Evolutionary conservation across 257 asterid genomes (phyloP), one percentile per base, ranked within the genome.

Genomic region (Catharanthus roseus): DNA sequence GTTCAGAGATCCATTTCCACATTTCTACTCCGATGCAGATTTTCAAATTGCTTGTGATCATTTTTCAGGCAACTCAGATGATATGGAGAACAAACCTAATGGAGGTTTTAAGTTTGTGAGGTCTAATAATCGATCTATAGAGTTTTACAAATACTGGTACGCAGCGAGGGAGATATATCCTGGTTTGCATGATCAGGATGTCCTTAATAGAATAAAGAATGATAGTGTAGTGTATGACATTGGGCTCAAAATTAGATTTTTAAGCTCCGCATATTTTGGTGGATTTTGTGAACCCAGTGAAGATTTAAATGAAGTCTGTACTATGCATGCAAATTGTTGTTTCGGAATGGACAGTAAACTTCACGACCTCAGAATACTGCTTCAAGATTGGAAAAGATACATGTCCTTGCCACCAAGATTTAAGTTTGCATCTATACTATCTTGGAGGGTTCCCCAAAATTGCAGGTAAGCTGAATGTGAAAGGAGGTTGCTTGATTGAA

Each of bases 401-500:
- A 31, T 82, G 79, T 79, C 93, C 44, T 47, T 71, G 54, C 88
- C 91, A 29, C 83, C 79, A 12, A 58, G 54, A 57, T 69, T 74
- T 10, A 65, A 74, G 55, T 72, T 69, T 71, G 49, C 82, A 71
- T 75, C 77, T 36, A 65, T 61, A 24, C 51, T 60, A 42, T 56
- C 80, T n/a, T 91, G 97, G 97, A 86, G 84, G 34, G 95, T 86
- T 75, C 96, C 96, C 8, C 86, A 89, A 72, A 89, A 89, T 78
- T 89, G 96, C 85, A 72, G 95, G 97, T 91, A 74, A 67, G 72
- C 11, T 60, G 28, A 29, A 72, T 73, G 67, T 51, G 50, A 77
- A 36, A 10, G 13, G 56, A 60, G 12, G 36, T 26, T 67, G 70
- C 41, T 29, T 41, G 50, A n/a, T 23, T n/a, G 29, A 24, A 19